A percentile compares a stretch with the other conserved stretches of the same genome.
These are phyloP conservation scores for Dicorynia guianensis DNA, from an alignment of 306 rosid genomes.

Conservation along the genomic window DNA sequence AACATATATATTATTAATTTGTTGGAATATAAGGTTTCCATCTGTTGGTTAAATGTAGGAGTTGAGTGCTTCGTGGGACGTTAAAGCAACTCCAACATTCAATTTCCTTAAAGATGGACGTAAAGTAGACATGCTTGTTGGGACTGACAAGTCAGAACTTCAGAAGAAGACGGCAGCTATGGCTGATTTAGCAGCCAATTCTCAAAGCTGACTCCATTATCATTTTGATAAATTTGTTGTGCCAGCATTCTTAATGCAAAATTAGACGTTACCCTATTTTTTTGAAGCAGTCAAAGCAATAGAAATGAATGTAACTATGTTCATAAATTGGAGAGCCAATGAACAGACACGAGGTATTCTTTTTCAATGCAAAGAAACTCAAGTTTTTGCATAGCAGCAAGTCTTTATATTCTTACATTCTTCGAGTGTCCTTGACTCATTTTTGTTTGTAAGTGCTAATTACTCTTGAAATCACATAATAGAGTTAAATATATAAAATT, in stretches of 20 bases:
- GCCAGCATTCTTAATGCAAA: neutral
- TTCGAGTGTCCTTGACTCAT: neutral
- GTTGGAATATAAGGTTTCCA: neutral
- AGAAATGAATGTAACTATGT: too few relatives aligned
- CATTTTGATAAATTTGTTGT: too few relatives aligned
- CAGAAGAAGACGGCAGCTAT: conserved; percentile 57
- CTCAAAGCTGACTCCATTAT: conserved; percentile 28
- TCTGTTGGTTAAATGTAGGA: conserved; percentile 49
- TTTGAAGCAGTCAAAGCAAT: too few relatives aligned
- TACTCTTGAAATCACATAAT: neutral
- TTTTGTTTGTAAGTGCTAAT: neutral
- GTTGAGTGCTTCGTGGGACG: conserved; percentile 73
- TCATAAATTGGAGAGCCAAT: too few relatives aligned
- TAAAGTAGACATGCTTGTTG: conserved; percentile 74
- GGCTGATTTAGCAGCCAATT: conserved; percentile 30
- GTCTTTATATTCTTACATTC: neutral
- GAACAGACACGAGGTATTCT: too few relatives aligned
- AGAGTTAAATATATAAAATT: neutral
- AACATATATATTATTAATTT: neutral
- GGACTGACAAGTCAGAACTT: conserved; percentile 72
- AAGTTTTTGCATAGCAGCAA: neutral
- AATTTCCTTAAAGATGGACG: conserved; percentile 67
- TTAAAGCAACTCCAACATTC: conserved; percentile 78
- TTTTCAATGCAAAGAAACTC: conserved; percentile 9
- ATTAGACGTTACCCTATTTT: conserved; percentile 9